Evolutionary conservation across 306 rosid genomes (phyloP).

Genomic region (Quercus ilex): DNA sequence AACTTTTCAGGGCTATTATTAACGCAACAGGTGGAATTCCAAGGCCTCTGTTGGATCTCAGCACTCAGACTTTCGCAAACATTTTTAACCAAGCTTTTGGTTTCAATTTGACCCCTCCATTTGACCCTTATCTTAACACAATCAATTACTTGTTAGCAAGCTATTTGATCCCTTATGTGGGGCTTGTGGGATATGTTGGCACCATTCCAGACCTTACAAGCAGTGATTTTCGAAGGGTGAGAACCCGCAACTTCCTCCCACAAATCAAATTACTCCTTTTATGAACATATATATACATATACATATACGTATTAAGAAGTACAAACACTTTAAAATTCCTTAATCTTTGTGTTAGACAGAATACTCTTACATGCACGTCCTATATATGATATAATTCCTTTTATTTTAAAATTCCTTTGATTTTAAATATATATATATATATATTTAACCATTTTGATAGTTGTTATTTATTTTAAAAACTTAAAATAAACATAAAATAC

Average conservation of each 20-base stretch:
- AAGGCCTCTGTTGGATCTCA: constrained; percentile 28
- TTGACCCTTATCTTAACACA: constrained; percentile 21
- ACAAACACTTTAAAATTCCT: no score
- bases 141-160: constrained; percentile 8
- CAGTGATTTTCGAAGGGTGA: not conserved
- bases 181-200: constrained; percentile 20
- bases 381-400: no score
- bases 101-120: constrained; percentile 10
- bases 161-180: constrained; percentile 21
- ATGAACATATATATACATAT: no score
- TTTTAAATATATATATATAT: no score
- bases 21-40: constrained; percentile 14
- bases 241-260: not conserved
- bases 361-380: no score
- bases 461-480: no score
- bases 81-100: constrained; percentile 14
- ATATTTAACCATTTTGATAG: no score
- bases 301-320: no score
- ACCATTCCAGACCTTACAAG: constrained; percentile 2
- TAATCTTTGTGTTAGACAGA: no score
- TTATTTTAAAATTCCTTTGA: no score
- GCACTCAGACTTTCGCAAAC: constrained; percentile 8
- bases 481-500: no score
- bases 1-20: not conserved
- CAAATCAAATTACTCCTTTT: not conserved